Conservation (phyloP, 2,329 filamentous ascomycete genomes). For the Anisogramma anomala region DNA sequence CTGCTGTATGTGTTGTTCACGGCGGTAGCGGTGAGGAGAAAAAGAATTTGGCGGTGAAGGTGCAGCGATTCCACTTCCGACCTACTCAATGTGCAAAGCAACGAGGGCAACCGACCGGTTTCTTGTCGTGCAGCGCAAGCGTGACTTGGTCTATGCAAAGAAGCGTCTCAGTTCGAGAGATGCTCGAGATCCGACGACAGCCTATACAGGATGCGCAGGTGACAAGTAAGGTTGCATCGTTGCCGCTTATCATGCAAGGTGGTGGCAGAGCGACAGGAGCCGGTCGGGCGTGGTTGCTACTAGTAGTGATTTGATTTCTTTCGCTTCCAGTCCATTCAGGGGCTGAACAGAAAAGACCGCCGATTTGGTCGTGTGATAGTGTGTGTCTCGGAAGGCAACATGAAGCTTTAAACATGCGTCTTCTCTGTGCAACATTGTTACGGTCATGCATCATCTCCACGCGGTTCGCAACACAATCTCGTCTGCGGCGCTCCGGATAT, state of each 20-base stretch:
- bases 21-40: constrained; percentile 8
- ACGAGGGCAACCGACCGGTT: no score
- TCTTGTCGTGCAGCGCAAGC: background rate
- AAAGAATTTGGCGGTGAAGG: constrained; percentile 9
- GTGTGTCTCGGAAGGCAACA: background rate
- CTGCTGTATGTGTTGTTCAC: background rate
- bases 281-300: background rate
- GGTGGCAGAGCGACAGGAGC: background rate
- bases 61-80: constrained; percentile 4
- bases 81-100: no score
- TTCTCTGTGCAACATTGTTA: no score
- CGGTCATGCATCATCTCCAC: no score
- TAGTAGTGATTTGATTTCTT: background rate
- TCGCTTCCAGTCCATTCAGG: background rate
- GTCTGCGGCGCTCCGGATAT: no score
- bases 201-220: no score
- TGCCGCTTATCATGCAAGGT: no score
- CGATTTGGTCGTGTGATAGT: background rate
- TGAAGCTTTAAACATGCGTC: no score
- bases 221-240: no score
- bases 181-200: no score
- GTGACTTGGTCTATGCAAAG: constrained; percentile 3
- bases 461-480: no score
- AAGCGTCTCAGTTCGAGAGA: no score
- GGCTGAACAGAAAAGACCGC: background rate